Evolutionary conservation across 2,329 filamentous ascomycete genomes (phyloP).

Genomic region (Tolypocladium endophyticum): DNA sequence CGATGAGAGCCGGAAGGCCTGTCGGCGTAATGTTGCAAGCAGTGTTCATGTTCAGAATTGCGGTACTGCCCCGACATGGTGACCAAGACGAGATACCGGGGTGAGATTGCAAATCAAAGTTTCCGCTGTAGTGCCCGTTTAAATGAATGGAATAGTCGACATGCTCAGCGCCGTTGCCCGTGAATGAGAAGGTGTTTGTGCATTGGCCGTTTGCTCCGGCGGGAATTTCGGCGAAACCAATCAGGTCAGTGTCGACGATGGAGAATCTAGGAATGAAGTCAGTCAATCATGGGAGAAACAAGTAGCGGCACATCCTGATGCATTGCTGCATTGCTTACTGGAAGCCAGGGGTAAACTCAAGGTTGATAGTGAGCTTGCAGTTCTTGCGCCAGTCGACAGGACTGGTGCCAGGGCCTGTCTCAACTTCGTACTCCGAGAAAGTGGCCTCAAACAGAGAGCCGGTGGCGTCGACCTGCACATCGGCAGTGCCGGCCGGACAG

Average conservation of each 20-base stretch:
- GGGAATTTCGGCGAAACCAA: conserved; percentile 15
- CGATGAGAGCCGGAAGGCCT: conserved; percentile 11
- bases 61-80: conserved; percentile 14
- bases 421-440: conserved; percentile 13
- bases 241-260: conserved; percentile 14
- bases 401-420: conserved; percentile 11
- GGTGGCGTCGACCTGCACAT: conserved; percentile 13
- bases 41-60: conserved; percentile 18
- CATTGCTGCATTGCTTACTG: conserved; percentile 10
- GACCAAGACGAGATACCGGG: conserved; percentile 12
- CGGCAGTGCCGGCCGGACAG: conserved; percentile 12
- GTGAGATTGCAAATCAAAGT: conserved; percentile 10
- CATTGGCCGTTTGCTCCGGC: conserved; percentile 10
- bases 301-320: not conserved
- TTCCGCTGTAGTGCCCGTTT: conserved; percentile 9
- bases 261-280: conserved; percentile 9
- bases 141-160: conserved; percentile 10
- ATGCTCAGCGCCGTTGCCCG: conserved; percentile 10
- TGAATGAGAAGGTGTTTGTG: conserved; percentile 15
- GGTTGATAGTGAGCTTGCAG: conserved; percentile 15
- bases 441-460: conserved; percentile 15
- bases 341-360: conserved; percentile 13
- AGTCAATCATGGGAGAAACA: not conserved
- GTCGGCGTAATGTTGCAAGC: conserved; percentile 13
- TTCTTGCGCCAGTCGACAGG: conserved; percentile 15